Evolutionary conservation across 129 eudicot species (phyloP), one percentile per base, ranked within the genome.

Genomic region (Tanacetum coccineum): DNA sequence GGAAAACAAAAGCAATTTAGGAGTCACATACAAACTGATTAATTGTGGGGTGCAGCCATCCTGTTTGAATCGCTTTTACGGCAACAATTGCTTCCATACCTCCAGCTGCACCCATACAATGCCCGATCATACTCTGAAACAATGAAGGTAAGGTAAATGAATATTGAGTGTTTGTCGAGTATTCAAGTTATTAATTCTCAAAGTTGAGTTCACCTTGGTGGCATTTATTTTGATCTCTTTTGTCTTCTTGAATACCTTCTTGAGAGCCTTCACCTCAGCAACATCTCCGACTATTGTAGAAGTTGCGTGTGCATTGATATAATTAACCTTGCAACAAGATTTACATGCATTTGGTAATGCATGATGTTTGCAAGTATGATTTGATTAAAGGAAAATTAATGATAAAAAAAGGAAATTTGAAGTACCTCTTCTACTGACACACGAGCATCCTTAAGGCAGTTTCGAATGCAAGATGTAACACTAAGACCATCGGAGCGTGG

Each of bases 261-360:
- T 67, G 11, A 67, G 61, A 50, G 28, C 59, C 2, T 2, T 50
- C 50, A 49, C 19, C 17, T 49, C 59, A 66, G 59, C 12, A 14
- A 51, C 1, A 12, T 67, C 71, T 14, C 71, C 71, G 1, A 13
- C 13, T 3, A 0, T 0, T 0, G 48, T 67, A 10, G 61, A 67
- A 15, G 71, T 67, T 10, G 71, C 61, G 53, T 67, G 71, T 6
- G 71, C 71, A 18, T 67, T 67, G 32, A 67, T 67, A 26, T 67
- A 67, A 67, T 66, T 67, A 30, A 67, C 50, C 71, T 67, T 14
- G 13, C 28, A 17, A 50, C 15, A 2, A 15, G 32, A 4, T 15
- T 11, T 28, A n/a, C 12, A 44, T 10, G 10, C 9, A 67, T 0
- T 21, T 21, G 18, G 14, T 22, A 12, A 22, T 57, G 3, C 6